phyloP scores from a whole-genome alignment of 2,329 filamentous ascomycete species.

The Tolypocladium ovalisporum region DNA sequence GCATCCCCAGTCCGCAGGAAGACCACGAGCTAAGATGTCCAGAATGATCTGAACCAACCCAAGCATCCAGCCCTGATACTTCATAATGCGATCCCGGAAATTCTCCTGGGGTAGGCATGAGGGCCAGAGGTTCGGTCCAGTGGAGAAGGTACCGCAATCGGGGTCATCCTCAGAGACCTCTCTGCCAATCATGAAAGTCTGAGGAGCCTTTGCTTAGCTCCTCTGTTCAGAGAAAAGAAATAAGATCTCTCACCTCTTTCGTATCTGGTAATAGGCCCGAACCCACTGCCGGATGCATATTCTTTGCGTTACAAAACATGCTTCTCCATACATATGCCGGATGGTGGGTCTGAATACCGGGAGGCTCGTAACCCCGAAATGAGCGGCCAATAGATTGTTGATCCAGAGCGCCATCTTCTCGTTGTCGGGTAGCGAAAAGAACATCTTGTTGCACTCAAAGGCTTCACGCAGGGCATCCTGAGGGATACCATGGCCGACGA shows the following conservation, averaged over 20 bases:
- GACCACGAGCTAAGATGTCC: background rate
- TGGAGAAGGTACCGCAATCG: slow-evolving; percentile 1
- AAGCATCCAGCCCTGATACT: background rate
- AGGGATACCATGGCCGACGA: slow-evolving; percentile 17
- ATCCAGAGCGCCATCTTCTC: slow-evolving; percentile 15
- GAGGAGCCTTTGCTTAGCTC: background rate
- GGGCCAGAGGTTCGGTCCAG: slow-evolving; percentile 1
- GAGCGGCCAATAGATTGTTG: slow-evolving; percentile 16
- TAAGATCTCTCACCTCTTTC: background rate
- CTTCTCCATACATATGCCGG: too few relatives aligned
- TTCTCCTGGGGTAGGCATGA: background rate
- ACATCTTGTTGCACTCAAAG: slow-evolving; percentile 11
- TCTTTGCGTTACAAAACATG: too few relatives aligned
- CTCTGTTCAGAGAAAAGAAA: too few relatives aligned
- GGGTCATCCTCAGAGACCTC: slow-evolving; percentile 1
- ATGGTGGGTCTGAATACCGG: slow-evolving; percentile 17
- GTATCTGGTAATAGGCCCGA: slow-evolving; percentile 15
- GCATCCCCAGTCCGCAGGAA: background rate
- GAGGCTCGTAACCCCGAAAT: slow-evolving; percentile 16
- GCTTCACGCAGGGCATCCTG: slow-evolving; percentile 7
- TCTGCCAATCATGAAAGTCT: slow-evolving; percentile 3
- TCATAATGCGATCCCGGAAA: background rate
- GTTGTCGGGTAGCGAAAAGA: slow-evolving; percentile 14
- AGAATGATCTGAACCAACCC: background rate
- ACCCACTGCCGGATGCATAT: too few relatives aligned